Evolutionary conservation across 257 asterid species (phyloP), one percentile per base, ranked within the genome.

Genomic region (Jacaranda mimosifolia): DNA sequence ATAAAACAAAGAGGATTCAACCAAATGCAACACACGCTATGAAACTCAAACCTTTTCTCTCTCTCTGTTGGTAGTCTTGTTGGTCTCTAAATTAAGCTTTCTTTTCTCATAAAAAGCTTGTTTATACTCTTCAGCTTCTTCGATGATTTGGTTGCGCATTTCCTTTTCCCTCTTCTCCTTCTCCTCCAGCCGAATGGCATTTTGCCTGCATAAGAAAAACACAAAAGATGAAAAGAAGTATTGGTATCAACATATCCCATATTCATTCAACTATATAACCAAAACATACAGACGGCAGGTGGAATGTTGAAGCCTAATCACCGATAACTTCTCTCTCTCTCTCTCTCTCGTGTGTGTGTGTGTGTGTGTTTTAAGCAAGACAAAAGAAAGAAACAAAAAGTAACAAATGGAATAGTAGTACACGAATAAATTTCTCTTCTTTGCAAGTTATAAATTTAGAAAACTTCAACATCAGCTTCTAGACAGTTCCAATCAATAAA

Each of bases 121-220:
- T 85, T 89, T 91, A 65, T 69, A 95, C 76, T 77, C 94, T 70
- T 95, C 97, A 60, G 94, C 99, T 82, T 95, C 98, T 77, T 85
- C 94, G 73, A 91, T 71, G 82, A 95, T 95, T 86, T 86, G 94
- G 94, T 67, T 88, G 52, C 98, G 88, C 85, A 83, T 45, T 81
- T 90, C 93, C 76, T 91, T 93, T 84, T 95, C 99, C 86, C 32
- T 77, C 88, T 90, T 93, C 87, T 95, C 99, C 87, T 95, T 95
- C 93, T 93, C 99, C 86, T 91, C 99, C 62, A 93, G 97, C 35
- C 97, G 88, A 79, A 91, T 92, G 48, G 97, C 82, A 77, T 95
- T 95, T 80, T 70, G 90, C 89, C 99, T 95, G 91, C 77, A 82
- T 67, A 51, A 76, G 70, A 43, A 66, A 63, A 74, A 60, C 60